These are phyloP conservation scores for Rutstroemia sp. DNA, from an alignment of 2,329 filamentous ascomycete genomes.

Conservation along the genomic window DNA sequence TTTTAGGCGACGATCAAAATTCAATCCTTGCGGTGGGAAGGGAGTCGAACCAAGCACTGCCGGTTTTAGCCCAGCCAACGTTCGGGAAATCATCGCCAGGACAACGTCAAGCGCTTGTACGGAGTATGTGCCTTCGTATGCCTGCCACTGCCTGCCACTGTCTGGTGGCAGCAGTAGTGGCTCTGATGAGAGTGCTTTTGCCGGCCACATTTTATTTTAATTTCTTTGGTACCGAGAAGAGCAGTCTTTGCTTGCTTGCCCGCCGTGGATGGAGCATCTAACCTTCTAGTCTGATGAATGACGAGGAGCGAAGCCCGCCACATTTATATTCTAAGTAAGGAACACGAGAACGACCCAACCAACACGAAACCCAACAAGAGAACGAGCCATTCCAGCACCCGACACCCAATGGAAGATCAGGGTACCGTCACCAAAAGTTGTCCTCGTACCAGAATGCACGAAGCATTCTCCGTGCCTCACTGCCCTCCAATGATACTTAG, in stretches of 20 bases:
- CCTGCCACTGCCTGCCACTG: too few species aligned
- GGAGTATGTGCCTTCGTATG: neutral
- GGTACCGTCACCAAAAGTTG: too few species aligned
- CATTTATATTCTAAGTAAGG: neutral
- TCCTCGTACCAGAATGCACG: too few species aligned
- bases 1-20: constrained; percentile 2
- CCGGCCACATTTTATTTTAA: neutral
- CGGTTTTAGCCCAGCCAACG: neutral
- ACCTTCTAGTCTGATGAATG: too few species aligned
- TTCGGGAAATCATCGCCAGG: neutral
- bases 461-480: too few species aligned
- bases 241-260: too few species aligned
- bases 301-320: neutral
- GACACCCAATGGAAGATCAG: too few species aligned
- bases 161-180: too few species aligned
- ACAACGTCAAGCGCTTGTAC: constrained; percentile 1
- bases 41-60: neutral
- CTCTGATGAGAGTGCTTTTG: too few species aligned
- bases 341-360: neutral
- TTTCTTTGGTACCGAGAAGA: neutral
- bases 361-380: neutral
- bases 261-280: too few species aligned
- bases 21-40: neutral
- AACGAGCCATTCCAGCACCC: too few species aligned
- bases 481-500: too few species aligned